These are phyloP conservation scores for Talaromyces adpressus DNA, from an alignment of 495 filamentous ascomycete genomes.

Conservation along the genomic window DNA sequence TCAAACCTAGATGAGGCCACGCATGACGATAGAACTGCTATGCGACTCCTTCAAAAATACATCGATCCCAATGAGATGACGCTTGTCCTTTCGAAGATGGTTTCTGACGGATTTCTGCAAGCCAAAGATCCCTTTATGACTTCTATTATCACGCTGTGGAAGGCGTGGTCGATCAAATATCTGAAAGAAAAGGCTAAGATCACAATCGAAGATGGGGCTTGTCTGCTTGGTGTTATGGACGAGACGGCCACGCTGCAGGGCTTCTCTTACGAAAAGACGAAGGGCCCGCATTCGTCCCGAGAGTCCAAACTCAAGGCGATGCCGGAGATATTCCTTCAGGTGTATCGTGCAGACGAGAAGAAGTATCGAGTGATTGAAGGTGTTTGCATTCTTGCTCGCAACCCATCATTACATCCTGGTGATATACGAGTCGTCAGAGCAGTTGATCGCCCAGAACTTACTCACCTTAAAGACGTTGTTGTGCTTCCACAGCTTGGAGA, in stretches of 20 bases:
- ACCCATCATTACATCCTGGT: conserved; percentile 90
- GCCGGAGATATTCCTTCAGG: conserved; percentile 86
- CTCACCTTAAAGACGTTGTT: conserved; percentile 74
- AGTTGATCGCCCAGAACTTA: conserved; percentile 64
- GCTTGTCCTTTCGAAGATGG: conserved; percentile 62
- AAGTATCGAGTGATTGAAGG: conserved; percentile 64
- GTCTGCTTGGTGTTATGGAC: conserved; percentile 82
- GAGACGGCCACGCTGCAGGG: conserved; percentile 73
- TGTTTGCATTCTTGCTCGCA: conserved; percentile 78
- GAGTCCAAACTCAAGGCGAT: conserved; percentile 41
- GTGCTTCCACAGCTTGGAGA: conserved; percentile 84
- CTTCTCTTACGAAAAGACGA: conserved; percentile 37
- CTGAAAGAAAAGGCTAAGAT: conserved; percentile 93
- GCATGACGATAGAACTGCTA: conserved; percentile 52
- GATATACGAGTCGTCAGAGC: conserved; percentile 86
- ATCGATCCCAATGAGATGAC: conserved; percentile 87
- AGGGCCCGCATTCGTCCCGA: conserved; percentile 16
- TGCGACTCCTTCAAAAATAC: conserved; percentile 58
- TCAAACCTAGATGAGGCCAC: conserved; percentile 59
- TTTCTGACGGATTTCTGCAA: conserved; percentile 72
- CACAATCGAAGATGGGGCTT: conserved; percentile 72
- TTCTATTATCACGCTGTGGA: conserved; percentile 69
- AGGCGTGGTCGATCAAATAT: conserved; percentile 72
- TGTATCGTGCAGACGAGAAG: conserved; percentile 47
- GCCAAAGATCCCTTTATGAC: conserved; percentile 73